Percentiles rank a stretch among this genome's conserved stretches.
Evolutionary conservation across 176 grass and related monocot species (phyloP).

Genomic region (Ensete glaucum): DNA sequence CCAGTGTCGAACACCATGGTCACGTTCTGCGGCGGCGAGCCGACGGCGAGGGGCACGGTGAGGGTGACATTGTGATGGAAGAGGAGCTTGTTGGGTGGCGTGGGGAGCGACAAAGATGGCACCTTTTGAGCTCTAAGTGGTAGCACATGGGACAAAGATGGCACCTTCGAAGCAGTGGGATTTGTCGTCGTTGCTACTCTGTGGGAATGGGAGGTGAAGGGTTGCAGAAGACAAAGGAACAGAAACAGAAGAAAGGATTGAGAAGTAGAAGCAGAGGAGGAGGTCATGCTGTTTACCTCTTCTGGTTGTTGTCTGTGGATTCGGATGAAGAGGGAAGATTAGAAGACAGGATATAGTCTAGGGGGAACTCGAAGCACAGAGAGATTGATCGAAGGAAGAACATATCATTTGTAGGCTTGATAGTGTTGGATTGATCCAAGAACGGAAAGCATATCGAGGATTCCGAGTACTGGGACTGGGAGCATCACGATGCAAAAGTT

Average conservation of each 20-base stretch:
- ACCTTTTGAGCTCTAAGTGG: slow-evolving; percentile 27
- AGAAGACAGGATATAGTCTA: too few species aligned
- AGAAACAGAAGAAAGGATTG: neutral
- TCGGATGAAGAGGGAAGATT: too few species aligned
- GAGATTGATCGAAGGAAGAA: too few species aligned
- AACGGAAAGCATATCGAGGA: too few species aligned
- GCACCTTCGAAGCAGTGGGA: neutral
- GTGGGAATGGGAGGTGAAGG: neutral
- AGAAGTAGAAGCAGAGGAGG: neutral
- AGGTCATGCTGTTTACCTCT: neutral
- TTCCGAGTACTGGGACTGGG: too few species aligned
- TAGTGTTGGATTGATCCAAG: too few species aligned
- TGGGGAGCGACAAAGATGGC: slow-evolving; percentile 2
- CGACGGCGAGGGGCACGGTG: slow-evolving; percentile 42
- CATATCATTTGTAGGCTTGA: too few species aligned
- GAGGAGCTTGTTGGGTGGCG: slow-evolving; percentile 26
- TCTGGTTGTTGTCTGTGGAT: too few species aligned
- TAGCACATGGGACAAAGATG: neutral
- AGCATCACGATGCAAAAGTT: too few species aligned
- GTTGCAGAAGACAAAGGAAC: neutral
- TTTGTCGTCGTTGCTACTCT: neutral
- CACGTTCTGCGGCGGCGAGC: slow-evolving; percentile 54
- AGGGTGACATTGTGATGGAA: slow-evolving; percentile 66
- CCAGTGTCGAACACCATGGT: slow-evolving; percentile 84
- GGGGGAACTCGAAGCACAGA: too few species aligned